These are phyloP conservation scores for Alternaria incomplexa DNA, from an alignment of 2,329 filamentous ascomycete species.

Conservation along the genomic window DNA sequence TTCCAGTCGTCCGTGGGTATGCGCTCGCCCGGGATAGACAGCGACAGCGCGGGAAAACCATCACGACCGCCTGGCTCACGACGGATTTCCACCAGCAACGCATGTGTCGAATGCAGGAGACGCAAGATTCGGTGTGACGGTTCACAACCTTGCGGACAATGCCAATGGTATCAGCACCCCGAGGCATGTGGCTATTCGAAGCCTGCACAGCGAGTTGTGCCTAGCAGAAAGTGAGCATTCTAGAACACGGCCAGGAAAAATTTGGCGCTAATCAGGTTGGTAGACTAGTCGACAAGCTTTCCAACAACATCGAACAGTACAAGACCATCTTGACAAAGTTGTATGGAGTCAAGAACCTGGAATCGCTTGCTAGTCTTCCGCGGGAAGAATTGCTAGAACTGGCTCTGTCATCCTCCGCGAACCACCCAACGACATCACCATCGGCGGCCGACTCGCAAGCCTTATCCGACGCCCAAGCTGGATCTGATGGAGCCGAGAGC, in stretches of 20 bases:
- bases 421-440: slow-evolving; percentile 41
- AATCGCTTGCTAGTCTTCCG: slow-evolving; percentile 48
- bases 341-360: slow-evolving; percentile 52
- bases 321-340: slow-evolving; percentile 51
- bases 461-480: slow-evolving; percentile 46
- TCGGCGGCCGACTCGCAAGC: slow-evolving; percentile 33
- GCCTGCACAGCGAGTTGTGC: slow-evolving; percentile 76
- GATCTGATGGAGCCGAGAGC: slow-evolving; percentile 58
- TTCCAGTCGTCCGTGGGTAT: slow-evolving; percentile 49
- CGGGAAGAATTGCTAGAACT: slow-evolving; percentile 55
- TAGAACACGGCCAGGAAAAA: neutral
- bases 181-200: slow-evolving; percentile 83
- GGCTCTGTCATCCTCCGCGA: slow-evolving; percentile 50
- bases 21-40: slow-evolving; percentile 42
- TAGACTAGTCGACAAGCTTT: slow-evolving; percentile 64
- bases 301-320: slow-evolving; percentile 57
- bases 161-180: slow-evolving; percentile 79
- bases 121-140: slow-evolving; percentile 87
- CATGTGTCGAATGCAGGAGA: slow-evolving; percentile 78
- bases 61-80: slow-evolving; percentile 47
- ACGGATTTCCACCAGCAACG: slow-evolving; percentile 61
- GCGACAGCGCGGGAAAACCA: slow-evolving; percentile 44
- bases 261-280: slow-evolving; percentile 58
- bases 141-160: slow-evolving; percentile 80
- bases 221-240: slow-evolving; percentile 72